Base-by-base conservation (phyloP, 371 early-diverging fungal genomes). In the Rhizopus stolonifer region DNA sequence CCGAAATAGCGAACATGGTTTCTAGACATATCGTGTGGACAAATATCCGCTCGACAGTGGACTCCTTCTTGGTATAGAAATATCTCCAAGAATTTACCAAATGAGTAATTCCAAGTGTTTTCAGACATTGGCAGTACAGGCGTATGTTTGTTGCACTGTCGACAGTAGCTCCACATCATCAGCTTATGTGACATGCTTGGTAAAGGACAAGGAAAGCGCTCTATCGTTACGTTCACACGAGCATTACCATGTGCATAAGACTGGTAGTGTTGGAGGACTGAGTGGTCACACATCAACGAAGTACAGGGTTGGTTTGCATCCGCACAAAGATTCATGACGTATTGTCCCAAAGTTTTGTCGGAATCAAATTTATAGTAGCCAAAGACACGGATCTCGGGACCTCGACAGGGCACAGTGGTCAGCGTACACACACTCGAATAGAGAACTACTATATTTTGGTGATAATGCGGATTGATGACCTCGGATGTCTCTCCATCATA, bases 81-180 rank as follows among this genome's bases (percentile, higher is more conserved):
- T 0, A 93, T 74, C 68, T 98, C 99, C 15, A 98, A 67, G 60
- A 91, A 98, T 72, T 97, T 97, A 32, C 97, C 99, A 77, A 96
- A 95, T 7, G 97, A 96, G 54, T 90, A 93, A 49, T 88, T 89
- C 90, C 92, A 93, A 11, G 95, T 85, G 45, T 92, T 92, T 29
- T 90, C 90, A 0, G 95, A 89, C 85, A 98, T 89, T 14, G 83
- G 84, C 1, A 85, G 72, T 1, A 82, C 82, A 0, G 89, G 92
- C 0, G 94, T 93, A 2, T 72, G 70, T 15, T 77, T 76, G 1
- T 79, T 49, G 61, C 97, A 96, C 13, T 79, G 54, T 39, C 73
- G 80, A 65, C 99, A 98, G 38, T 80, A 79, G 56, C 88, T 90
- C 95, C 95, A 96, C 94, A 96, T 94, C 26, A 91, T 62, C 21